Conservation (phyloP, 306 rosid genomes). For the Carpinus viminea region DNA sequence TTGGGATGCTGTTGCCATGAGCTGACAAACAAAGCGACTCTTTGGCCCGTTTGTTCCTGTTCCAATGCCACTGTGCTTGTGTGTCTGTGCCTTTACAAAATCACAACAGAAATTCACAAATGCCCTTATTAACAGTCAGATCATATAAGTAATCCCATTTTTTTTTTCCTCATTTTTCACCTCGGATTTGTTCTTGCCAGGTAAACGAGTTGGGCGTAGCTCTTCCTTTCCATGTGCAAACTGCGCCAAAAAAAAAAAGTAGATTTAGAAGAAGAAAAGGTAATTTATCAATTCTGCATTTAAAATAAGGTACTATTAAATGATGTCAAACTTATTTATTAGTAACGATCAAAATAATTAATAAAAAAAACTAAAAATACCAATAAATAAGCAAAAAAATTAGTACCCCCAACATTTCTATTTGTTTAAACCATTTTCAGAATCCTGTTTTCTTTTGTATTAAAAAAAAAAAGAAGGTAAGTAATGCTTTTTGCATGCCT, state of each 20-base stretch:
- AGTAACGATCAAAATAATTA: too few species aligned
- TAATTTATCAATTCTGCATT: too few species aligned
- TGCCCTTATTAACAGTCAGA: slow-evolving; percentile 2
- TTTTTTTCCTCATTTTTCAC: slow-evolving; percentile 32
- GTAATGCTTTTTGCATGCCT: too few species aligned
- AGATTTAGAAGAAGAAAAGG: neutral
- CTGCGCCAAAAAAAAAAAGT: slow-evolving; percentile 37
- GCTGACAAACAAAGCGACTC: slow-evolving; percentile 29
- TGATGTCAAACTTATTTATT: too few species aligned
- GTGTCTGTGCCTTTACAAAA: slow-evolving; percentile 29
- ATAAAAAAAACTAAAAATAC: too few species aligned
- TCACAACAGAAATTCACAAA: slow-evolving; percentile 23
- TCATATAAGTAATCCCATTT: neutral
- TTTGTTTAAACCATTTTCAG: too few species aligned
- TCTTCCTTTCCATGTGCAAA: slow-evolving; percentile 58
- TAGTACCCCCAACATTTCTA: too few species aligned
- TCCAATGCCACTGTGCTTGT: slow-evolving; percentile 34
- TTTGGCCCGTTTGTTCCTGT: slow-evolving; percentile 23
- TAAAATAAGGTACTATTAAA: too few species aligned
- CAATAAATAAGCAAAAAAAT: too few species aligned
- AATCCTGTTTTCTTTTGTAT: too few species aligned
- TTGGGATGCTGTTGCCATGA: slow-evolving; percentile 23
- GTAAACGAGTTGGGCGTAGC: slow-evolving; percentile 36
- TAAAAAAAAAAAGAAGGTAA: too few species aligned
- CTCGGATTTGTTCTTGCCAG: slow-evolving; percentile 47